phyloP scores from a whole-genome alignment of 2,329 filamentous ascomycete species.

The Nigrospora osmanthi region DNA sequence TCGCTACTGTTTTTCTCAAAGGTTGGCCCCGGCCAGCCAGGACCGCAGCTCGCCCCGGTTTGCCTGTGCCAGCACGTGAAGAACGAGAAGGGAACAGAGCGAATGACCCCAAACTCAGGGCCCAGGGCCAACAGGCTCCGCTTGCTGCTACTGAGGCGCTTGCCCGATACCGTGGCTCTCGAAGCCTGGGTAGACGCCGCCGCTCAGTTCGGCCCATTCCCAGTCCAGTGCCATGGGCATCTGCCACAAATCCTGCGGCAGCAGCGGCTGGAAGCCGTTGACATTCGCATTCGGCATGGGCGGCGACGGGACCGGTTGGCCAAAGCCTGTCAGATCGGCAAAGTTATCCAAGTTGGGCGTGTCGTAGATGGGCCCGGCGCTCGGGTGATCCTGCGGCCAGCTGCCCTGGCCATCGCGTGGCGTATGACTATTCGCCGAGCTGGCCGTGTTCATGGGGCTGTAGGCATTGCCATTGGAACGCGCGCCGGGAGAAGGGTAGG shows the following conservation, averaged over 20 bases:
- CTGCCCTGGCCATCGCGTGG: constrained; percentile 34
- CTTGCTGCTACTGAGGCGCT: too few relatives aligned
- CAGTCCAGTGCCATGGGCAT: constrained; percentile 95
- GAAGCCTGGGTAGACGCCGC: constrained; percentile 55
- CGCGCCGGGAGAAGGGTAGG: constrained; percentile 17
- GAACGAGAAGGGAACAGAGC: too few relatives aligned
- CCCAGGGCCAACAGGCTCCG: too few relatives aligned
- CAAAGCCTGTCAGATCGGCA: constrained; percentile 37
- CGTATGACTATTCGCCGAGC: constrained; percentile 31
- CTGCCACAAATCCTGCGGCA: constrained; percentile 90
- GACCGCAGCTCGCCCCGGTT: too few relatives aligned
- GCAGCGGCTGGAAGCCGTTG: constrained; percentile 65
- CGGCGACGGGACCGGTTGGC: constrained; percentile 20
- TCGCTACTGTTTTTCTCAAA: too few relatives aligned
- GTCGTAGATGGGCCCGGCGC: constrained; percentile 19
- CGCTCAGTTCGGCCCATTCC: constrained; percentile 66
- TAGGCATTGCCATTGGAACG: constrained; percentile 22
- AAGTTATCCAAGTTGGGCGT: constrained; percentile 35
- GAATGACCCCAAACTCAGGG: too few relatives aligned
- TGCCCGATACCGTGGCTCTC: constrained; percentile 34
- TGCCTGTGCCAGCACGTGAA: too few relatives aligned
- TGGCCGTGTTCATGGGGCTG: constrained; percentile 29
- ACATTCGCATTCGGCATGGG: constrained; percentile 25
- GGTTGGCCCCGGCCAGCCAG: too few relatives aligned
- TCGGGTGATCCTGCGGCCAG: constrained; percentile 38